Evolutionary conservation across 202 grass and related monocot species (phyloP).

Genomic region (Sporobolus alterniflorus): DNA sequence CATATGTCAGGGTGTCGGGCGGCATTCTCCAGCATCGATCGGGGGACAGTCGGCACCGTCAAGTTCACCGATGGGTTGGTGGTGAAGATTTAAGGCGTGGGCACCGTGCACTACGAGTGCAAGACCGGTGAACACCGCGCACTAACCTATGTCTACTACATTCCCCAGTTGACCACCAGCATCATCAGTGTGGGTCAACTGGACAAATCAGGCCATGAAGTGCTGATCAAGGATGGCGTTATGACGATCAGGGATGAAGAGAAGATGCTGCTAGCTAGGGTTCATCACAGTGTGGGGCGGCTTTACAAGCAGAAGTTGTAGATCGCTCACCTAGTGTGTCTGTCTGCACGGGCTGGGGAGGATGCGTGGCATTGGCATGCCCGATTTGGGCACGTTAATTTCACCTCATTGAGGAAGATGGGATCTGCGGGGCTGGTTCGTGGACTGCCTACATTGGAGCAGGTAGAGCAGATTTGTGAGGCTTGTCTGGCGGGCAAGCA

Average conservation of each 20-base stretch:
- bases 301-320: no score
- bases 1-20: background rate
- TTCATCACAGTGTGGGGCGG: no score
- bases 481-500: background rate
- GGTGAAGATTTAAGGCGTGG: background rate
- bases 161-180: background rate
- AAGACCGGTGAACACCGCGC: background rate
- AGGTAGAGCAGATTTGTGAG: background rate
- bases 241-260: no score
- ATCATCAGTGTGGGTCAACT: background rate
- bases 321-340: no score
- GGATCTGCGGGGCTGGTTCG: background rate
- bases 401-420: background rate
- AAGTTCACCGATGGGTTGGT: background rate
- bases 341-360: background rate
- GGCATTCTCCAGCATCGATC: background rate
- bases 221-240: no score
- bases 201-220: no score
- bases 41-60: background rate
- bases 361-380: background rate
- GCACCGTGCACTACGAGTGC: background rate
- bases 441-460: background rate
- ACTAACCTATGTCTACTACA: background rate
- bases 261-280: no score
- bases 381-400: background rate